These are phyloP conservation scores for Sarocladium strictum DNA, from an alignment of 2,329 filamentous ascomycete species.

Conservation along the genomic window DNA sequence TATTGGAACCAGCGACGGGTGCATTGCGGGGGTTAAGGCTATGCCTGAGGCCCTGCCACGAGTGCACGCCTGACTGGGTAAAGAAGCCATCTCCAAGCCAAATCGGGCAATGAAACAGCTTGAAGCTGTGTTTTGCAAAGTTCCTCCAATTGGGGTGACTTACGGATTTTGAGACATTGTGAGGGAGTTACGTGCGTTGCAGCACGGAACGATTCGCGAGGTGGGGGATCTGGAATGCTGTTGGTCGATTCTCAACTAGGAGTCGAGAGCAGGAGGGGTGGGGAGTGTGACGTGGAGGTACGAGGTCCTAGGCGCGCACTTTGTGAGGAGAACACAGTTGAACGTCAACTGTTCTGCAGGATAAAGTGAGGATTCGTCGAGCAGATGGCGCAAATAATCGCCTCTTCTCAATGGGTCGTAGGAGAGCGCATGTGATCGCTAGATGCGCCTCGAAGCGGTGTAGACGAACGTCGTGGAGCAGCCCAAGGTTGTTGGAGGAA, in stretches of 20 bases:
- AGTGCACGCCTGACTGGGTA: no score
- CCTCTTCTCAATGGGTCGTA: neutral
- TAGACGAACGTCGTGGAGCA: neutral
- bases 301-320: neutral
- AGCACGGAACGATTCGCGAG: neutral
- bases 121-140: no score
- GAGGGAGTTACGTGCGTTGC: neutral
- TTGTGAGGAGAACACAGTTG: neutral
- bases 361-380: neutral
- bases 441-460: neutral
- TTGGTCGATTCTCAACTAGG: neutral
- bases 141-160: neutral
- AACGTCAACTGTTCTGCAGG: neutral
- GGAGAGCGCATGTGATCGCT: slow-evolving; percentile 1
- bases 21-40: no score
- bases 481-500: no score
- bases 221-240: neutral
- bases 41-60: no score
- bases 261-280: neutral
- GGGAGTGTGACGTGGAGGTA: neutral
- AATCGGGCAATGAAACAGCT: no score
- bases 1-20: no score
- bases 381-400: neutral
- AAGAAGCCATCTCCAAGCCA: neutral
- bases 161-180: slow-evolving; percentile 15